Evolutionary conservation across 345 rosid species (phyloP), one percentile per base, ranked within the genome.

Genomic region (Bruguiera gymnorhiza): DNA sequence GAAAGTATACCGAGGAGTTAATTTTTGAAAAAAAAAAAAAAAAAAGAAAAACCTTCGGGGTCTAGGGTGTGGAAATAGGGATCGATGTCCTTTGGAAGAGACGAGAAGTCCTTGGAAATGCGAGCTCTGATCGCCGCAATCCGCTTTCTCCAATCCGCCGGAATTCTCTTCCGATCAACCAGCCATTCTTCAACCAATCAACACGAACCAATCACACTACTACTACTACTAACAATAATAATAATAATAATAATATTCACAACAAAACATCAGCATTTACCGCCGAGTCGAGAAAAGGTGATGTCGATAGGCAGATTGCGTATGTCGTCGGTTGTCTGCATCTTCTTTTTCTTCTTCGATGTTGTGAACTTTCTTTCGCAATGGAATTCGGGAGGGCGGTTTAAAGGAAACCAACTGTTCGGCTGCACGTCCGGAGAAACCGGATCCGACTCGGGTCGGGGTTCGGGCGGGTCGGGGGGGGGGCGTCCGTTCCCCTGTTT

Each of bases 101-200:
- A 78, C 5, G 89, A 69, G 66, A 95, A 88, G 64, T 95, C 97
- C 81, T 88, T 95, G 0, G 79, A 72, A 53, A 90, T 82, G 75
- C 85, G 88, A 57, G 87, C 88, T 70, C 91, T 87, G 54, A 92
- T 78, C 73, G 80, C 84, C 3, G 86, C 89, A 65, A 92, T 75
- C 70, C 83, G 86, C 80, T 92, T 92, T 73, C 98, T 77, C 96
- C 96, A 94, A 87, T 89, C 97, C 63, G 91, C 76, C 32, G 97
- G 97, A 52, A 89, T 79, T 73, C 93, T 83, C 86, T 92, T 95
- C 76, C 97, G 97, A 87, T 95, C 99, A 74, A 91, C 95, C 82
- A 91, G 70, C 99, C 97, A 95, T 73, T 95, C 97, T 91, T 78
- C 83, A 53, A 24, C 46, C 56, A 50, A 67, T 46, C 8, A 56